phyloP scores from a whole-genome alignment of 306 rosid genomes.

The Vachellia pachyceras region DNA sequence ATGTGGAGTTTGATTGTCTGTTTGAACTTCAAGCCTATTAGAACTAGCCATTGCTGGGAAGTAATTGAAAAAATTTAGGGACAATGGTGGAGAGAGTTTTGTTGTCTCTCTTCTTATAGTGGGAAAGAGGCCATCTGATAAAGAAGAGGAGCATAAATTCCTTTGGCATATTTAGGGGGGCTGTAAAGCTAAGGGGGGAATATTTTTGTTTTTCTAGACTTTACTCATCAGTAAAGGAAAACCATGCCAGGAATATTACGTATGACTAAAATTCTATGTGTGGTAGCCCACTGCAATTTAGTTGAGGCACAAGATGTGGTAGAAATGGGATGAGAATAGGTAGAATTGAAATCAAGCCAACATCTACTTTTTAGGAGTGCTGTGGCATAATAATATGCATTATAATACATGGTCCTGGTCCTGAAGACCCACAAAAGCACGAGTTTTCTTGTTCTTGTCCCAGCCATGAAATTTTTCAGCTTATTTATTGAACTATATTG shows the following conservation, averaged over 20 bases:
- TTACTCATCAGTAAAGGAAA: slow-evolving; percentile 43
- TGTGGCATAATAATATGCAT: slow-evolving; percentile 27
- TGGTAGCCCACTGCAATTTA: slow-evolving; percentile 42
- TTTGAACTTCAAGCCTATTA: slow-evolving; percentile 67
- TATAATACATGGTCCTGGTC: not conserved
- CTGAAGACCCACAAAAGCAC: slow-evolving; percentile 34
- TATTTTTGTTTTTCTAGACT: slow-evolving; percentile 55
- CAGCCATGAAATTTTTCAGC: slow-evolving; percentile 30
- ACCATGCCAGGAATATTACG: slow-evolving; percentile 48
- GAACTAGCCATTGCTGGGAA: slow-evolving; percentile 45
- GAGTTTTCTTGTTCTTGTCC: slow-evolving; percentile 24
- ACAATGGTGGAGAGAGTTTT: slow-evolving; percentile 50
- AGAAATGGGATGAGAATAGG: slow-evolving; percentile 48
- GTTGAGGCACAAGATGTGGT: slow-evolving; percentile 40
- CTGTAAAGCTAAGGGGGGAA: slow-evolving; percentile 70
- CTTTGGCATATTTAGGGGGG: slow-evolving; percentile 63
- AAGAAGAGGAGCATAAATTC: slow-evolving; percentile 69
- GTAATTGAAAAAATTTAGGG: slow-evolving; percentile 34
- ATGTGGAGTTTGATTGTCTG: slow-evolving; percentile 69
- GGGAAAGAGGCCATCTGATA: slow-evolving; percentile 46
- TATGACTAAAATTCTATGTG: slow-evolving; percentile 38
- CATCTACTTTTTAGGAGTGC: slow-evolving; percentile 33
- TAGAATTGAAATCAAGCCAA: slow-evolving; percentile 28
- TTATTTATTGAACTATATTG: slow-evolving; percentile 14
- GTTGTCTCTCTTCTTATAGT: slow-evolving; percentile 58